Conservation (phyloP, 1,284 basidiomycete genomes). For the Austroboletus olivaceoglutinosus region DNA sequence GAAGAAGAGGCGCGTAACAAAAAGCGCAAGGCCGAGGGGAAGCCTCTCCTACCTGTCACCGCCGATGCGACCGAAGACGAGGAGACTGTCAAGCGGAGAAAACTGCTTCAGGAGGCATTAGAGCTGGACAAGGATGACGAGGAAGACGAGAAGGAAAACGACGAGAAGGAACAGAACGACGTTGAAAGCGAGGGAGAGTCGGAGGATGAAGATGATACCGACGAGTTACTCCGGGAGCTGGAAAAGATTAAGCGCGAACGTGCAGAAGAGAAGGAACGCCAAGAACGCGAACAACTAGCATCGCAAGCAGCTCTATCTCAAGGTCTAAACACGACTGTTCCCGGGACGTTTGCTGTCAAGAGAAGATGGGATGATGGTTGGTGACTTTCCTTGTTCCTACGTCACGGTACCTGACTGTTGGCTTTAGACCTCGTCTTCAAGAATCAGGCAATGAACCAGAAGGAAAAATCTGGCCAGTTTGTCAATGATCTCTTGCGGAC, state of each 20-base stretch:
- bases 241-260: constrained; percentile 95
- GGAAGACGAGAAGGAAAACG: constrained; percentile 55
- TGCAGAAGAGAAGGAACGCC: constrained; percentile 85
- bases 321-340: constrained; percentile 68
- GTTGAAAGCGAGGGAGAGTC: constrained; percentile 40
- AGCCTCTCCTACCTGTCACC: constrained; percentile 42
- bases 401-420: background rate
- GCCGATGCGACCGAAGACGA: constrained; percentile 48
- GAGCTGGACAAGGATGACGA: constrained; percentile 87
- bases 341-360: constrained; percentile 87
- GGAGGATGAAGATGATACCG: constrained; percentile 76
- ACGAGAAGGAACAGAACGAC: constrained; percentile 38
- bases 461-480: constrained; percentile 75
- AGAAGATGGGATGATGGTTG: constrained; percentile 91
- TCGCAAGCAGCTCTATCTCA: constrained; percentile 68
- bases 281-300: constrained; percentile 73
- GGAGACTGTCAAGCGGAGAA: constrained; percentile 72
- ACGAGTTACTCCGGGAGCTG: constrained; percentile 86
- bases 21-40: constrained; percentile 86
- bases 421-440: constrained; percentile 89
- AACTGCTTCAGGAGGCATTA: constrained; percentile 77
- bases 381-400: constrained; percentile 19
- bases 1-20: constrained; percentile 82
- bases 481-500: constrained; percentile 91
- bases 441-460: constrained; percentile 80